Evolutionary conservation across 208 protist genomes (phyloP), one percentile per base, ranked within the genome.

Genomic region (Leishmania lainsoni): DNA sequence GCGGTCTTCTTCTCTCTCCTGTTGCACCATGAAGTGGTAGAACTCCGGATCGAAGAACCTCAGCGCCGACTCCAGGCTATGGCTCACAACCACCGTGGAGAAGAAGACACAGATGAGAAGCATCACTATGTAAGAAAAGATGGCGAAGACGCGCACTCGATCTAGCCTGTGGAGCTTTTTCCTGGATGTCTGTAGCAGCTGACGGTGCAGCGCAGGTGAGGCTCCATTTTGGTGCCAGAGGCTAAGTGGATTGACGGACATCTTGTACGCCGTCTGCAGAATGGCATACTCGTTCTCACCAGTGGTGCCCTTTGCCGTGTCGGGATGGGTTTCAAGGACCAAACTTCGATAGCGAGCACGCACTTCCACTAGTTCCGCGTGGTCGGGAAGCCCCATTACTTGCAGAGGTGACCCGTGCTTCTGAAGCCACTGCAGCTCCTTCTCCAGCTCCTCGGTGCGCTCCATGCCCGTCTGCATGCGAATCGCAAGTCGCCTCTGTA

Each of bases 181-280:
- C 42, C 86, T 85, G 12, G 83, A 86, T 10, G 71, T 48, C 0
- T 39, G 58, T 26, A 89, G 49, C 42, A 96, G 86, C 49, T 92
- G 80, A 1, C 81, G 80, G 72, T 93, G 91, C 16, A 96, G 83
- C n/a, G 73, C 74, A 29, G 93, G 93, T 42, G 93, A 80, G 32
- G 88, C 86, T 4, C 91, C 90, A 81, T 95, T 96, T 78, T 86
- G 90, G 70, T 96, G 93, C 91, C 91, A 96, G 45, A 96, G 84
- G 56, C 93, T 96, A 22, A 85, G 81, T 3, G 90, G 89, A 42
- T 86, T 87, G 20, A 84, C 92, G 4, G 89, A 88, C 86, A 96
- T 94, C 52, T 76, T 79, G 77, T 96, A 96, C 10, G 93, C 93
- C 16, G 87, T 88, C 74, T 95, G 93, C 48, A 96, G 75, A 52